Evolutionary conservation across 2,329 filamentous ascomycete genomes (phyloP).

Genomic region (Alternaria arborescens): DNA sequence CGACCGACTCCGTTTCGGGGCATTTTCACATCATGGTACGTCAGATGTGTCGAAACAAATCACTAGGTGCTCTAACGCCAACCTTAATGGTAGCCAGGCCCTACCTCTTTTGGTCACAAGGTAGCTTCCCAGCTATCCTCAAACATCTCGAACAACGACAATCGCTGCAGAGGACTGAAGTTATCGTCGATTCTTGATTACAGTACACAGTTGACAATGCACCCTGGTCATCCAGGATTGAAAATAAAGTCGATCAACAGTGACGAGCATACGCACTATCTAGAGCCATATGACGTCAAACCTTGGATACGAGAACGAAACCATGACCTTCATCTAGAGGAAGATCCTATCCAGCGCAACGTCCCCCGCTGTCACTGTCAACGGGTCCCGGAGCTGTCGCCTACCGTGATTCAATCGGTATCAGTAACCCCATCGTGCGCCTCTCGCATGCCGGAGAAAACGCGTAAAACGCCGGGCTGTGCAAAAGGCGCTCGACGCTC

Average conservation of each 20-base stretch:
- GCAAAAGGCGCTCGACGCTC: conserved; percentile 1
- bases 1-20: conserved; percentile 2
- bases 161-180: not conserved
- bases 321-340: not conserved
- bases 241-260: not conserved
- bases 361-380: conserved; percentile 14
- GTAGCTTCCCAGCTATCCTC: not conserved
- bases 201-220: not conserved
- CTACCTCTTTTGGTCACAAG: not conserved
- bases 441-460: not conserved
- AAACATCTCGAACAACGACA: conserved; percentile 6
- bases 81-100: conserved; percentile 9
- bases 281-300: not conserved
- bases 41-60: conserved; percentile 16
- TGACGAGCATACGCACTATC: not conserved
- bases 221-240: not conserved
- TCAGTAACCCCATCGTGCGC: not conserved
- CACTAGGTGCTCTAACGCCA: conserved; percentile 9
- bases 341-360: conserved; percentile 6
- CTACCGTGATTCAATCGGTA: not conserved
- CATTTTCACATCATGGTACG: conserved; percentile 16
- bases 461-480: not conserved
- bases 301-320: not conserved
- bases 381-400: not conserved
- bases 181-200: not conserved